Percentiles rank a stretch among this genome's conserved stretches.
Conservation (phyloP, 2,329 filamentous ascomycete genomes). For the Apiospora sp. region DNA sequence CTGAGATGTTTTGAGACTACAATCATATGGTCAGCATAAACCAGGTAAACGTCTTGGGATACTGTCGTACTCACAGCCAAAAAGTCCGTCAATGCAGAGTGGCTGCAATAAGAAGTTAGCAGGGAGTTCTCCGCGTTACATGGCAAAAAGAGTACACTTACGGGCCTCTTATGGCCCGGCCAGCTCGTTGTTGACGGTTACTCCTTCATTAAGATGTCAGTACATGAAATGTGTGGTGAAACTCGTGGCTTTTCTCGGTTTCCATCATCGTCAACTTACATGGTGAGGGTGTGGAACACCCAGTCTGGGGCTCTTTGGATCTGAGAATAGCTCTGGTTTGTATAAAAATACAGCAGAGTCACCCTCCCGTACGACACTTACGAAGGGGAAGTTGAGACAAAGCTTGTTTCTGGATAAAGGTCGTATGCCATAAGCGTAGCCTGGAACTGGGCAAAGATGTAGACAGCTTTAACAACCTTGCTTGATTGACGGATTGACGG, state of each 20-base stretch:
- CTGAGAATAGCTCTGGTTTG: background rate
- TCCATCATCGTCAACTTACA: slow-evolving; percentile 21
- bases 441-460: background rate
- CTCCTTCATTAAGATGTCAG: slow-evolving; percentile 31
- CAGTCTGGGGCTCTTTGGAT: background rate
- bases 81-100: slow-evolving; percentile 42
- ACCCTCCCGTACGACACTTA: background rate
- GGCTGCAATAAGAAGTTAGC: slow-evolving; percentile 21
- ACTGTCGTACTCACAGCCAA: slow-evolving; percentile 32
- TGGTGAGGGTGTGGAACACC: slow-evolving; percentile 10
- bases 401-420: background rate
- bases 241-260: background rate
- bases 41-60: background rate
- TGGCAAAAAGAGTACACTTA: slow-evolving; percentile 22
- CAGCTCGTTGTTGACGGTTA: slow-evolving; percentile 29
- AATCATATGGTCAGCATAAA: background rate
- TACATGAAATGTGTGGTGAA: background rate
- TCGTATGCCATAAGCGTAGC: background rate
- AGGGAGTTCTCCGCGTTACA: background rate
- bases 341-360: background rate
- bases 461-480: background rate
- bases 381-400: background rate
- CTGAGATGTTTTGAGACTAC: slow-evolving; percentile 41
- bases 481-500: background rate
- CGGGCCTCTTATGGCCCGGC: slow-evolving; percentile 38